phyloP scores from a whole-genome alignment of 2,329 filamentous ascomycete genomes.

The Colletotrichum acutatum region DNA sequence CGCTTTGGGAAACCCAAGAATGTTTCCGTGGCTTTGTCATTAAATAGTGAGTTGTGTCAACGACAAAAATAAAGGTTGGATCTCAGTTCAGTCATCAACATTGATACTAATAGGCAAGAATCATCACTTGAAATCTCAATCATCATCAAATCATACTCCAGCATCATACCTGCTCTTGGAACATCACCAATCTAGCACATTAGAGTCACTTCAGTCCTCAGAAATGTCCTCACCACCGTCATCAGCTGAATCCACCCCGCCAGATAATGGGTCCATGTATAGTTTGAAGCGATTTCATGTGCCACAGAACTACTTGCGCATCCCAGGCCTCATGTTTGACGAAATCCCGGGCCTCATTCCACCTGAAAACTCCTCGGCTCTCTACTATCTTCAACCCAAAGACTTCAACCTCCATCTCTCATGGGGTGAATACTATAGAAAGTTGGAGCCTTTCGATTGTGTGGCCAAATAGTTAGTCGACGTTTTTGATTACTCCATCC shows the following conservation, averaged over 20 bases:
- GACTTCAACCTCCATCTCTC: conserved; percentile 15
- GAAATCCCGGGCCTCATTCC: conserved; percentile 8
- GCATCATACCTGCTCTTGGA: neutral
- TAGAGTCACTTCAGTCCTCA: neutral
- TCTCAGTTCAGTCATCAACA: neutral
- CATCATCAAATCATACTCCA: neutral
- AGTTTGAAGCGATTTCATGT: neutral
- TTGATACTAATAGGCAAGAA: neutral
- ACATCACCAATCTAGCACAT: neutral
- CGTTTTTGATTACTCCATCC: conserved; percentile 9
- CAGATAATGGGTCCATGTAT: neutral
- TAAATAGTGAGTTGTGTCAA: neutral
- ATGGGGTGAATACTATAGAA: conserved; percentile 15
- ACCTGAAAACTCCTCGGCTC: conserved; percentile 1
- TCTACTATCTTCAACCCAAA: conserved; percentile 12
- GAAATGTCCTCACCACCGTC: neutral
- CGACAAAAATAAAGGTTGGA: neutral
- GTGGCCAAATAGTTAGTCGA: conserved; percentile 19
- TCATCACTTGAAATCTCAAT: neutral
- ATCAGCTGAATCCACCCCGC: neutral
- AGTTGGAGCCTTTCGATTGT: conserved; percentile 18
- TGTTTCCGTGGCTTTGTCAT: too few species aligned
- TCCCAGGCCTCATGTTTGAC: conserved; percentile 27
- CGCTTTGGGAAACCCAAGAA: too few species aligned
- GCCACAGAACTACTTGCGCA: conserved; percentile 28